phyloP scores from a whole-genome alignment of 345 rosid genomes.

The Ailanthus altissimus region DNA sequence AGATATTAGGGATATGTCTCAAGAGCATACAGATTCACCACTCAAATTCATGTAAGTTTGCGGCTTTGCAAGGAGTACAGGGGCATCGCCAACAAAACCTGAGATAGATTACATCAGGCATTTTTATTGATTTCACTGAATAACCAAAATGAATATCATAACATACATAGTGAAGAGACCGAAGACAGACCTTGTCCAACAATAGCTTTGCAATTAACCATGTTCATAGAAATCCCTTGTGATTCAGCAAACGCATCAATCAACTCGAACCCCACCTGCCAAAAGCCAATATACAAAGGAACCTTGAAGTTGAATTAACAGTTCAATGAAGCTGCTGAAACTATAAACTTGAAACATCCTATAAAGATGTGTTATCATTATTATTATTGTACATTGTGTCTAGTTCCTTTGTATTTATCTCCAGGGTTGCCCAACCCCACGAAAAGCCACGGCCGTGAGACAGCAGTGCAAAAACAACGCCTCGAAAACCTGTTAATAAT shows the following conservation, averaged over 20 bases:
- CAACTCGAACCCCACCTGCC: constrained; percentile 81
- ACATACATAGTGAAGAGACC: not conserved
- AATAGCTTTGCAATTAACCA: constrained; percentile 61
- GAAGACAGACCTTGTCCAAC: constrained; percentile 70
- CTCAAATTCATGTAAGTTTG: constrained; percentile 96
- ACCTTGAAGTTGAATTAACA: constrained; percentile 2
- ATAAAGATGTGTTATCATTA: not conserved
- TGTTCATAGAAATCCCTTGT: constrained; percentile 51
- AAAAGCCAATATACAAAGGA: not conserved
- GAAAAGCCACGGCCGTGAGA: constrained; percentile 72
- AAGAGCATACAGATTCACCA: constrained; percentile 75
- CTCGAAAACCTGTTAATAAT: constrained; percentile 17
- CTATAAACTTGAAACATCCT: not conserved
- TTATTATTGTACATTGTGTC: constrained; percentile 61
- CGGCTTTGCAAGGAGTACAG: constrained; percentile 72
- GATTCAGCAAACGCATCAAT: constrained; percentile 70
- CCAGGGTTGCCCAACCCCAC: constrained; percentile 92
- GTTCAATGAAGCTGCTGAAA: constrained; percentile 7
- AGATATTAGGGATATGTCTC: not conserved
- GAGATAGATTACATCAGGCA: constrained; percentile 6
- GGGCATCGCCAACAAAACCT: constrained; percentile 62
- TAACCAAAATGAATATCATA: not conserved
- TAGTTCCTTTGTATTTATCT: constrained; percentile 73
- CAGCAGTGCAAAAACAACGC: constrained; percentile 56
- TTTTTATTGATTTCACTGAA: constrained; percentile 12